Conservation (phyloP, 441 rosid genomes). For the Eruca vesicaria region DNA sequence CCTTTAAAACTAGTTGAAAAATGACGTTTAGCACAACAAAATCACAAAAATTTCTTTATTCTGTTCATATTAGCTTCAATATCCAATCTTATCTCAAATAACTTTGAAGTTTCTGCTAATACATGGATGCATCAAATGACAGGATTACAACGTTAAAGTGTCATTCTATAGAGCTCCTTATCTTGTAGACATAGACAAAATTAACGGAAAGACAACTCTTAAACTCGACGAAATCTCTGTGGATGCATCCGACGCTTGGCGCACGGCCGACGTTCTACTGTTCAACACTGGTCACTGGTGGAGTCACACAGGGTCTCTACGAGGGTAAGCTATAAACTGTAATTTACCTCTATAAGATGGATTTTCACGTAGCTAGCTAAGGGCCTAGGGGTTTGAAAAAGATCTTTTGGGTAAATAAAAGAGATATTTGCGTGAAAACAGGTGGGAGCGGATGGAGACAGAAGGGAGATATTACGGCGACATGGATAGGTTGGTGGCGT, state of each 20-base stretch:
- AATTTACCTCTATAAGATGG: not conserved
- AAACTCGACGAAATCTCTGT: conserved; percentile 62
- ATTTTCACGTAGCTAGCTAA: not conserved
- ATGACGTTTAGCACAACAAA: not conserved
- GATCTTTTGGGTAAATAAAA: not conserved
- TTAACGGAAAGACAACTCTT: conserved; percentile 60
- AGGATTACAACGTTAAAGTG: conserved; percentile 70
- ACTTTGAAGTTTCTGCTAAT: not conserved
- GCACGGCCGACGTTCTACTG: conserved; percentile 57
- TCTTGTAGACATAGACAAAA: conserved; percentile 71
- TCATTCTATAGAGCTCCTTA: conserved; percentile 83
- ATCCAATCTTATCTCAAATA: not conserved
- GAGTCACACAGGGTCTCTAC: conserved; percentile 70
- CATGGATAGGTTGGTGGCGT: conserved; percentile 79
- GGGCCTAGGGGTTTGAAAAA: not conserved
- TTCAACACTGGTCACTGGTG: conserved; percentile 98
- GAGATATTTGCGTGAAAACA: conserved; percentile 39
- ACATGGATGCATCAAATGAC: conserved; percentile 10
- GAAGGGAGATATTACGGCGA: conserved; percentile 69
- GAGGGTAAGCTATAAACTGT: conserved; percentile 50
- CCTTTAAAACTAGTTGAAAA: not conserved
- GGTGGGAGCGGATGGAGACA: conserved; percentile 91
- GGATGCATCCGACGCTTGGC: conserved; percentile 58
- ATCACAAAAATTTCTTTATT: not conserved
- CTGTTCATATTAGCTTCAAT: not conserved